Conservation (phyloP, 768 basidiomycete genomes). For the Xerocomellus dryophilus region DNA sequence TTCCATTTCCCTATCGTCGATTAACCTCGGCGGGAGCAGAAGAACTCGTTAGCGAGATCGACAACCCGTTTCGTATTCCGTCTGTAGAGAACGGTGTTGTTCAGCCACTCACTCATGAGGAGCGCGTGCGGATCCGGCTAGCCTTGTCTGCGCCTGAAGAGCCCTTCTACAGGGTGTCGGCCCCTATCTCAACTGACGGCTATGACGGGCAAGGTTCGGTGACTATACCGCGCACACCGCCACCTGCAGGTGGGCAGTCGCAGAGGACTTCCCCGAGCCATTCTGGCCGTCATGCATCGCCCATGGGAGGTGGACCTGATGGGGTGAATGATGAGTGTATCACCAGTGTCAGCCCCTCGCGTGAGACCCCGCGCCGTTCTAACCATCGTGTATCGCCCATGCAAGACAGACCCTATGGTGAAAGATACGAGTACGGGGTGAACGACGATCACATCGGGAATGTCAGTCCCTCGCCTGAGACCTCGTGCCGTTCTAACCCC, state of each 20-base stretch:
- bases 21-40: no score
- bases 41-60: no score
- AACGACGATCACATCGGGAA: background rate
- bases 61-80: no score
- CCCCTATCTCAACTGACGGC: background rate
- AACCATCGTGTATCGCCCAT: background rate
- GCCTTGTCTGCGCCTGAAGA: conserved; percentile 2
- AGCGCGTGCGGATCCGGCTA: conserved; percentile 12
- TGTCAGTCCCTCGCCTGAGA: background rate
- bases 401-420: background rate
- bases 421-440: background rate
- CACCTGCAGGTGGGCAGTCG: background rate
- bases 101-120: conserved; percentile 1
- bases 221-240: background rate
- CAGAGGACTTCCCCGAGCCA: background rate
- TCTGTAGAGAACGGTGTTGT: background rate
- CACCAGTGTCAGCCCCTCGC: no score
- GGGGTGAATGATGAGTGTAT: background rate
- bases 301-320: background rate
- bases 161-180: background rate
- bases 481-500: background rate
- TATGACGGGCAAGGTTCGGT: background rate
- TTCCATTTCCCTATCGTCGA: background rate
- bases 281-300: background rate
- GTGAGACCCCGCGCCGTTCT: background rate